Conservation (phyloP, 768 basidiomycete species). For the Amanita muscaria region DNA sequence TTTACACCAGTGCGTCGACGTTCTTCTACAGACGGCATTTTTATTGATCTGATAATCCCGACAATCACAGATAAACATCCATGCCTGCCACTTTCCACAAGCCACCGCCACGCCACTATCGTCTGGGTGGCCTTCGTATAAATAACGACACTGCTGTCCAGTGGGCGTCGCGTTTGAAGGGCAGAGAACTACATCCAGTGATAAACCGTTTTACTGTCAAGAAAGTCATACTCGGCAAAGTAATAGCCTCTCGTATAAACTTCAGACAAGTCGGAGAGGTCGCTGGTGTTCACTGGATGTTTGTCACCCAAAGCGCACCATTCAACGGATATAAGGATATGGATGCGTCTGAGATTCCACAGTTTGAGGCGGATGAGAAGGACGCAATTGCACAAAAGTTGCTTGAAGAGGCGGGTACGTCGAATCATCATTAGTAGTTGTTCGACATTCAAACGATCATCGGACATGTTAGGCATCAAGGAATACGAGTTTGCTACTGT, state of each 20-base stretch:
- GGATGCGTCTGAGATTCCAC: slow-evolving; percentile 7
- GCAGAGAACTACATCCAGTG: slow-evolving; percentile 1
- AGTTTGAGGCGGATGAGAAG: slow-evolving; percentile 4
- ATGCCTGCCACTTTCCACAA: neutral
- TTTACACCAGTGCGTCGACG: too few relatives aligned
- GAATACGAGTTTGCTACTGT: neutral
- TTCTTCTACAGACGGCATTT: too few relatives aligned
- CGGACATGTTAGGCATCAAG: neutral
- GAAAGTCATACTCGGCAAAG: too few relatives aligned
- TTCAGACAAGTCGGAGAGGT: slow-evolving; percentile 5
- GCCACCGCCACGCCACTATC: neutral
- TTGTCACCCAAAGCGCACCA: slow-evolving; percentile 1
- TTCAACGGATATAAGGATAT: slow-evolving; percentile 8
- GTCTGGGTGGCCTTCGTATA: neutral
- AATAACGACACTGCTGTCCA: neutral
- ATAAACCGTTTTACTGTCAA: neutral
- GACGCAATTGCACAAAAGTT: slow-evolving; percentile 4
- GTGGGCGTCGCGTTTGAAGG: neutral
- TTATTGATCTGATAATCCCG: too few relatives aligned
- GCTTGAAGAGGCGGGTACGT: slow-evolving; percentile 8
- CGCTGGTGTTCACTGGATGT: slow-evolving; percentile 2
- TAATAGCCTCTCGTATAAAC: neutral
- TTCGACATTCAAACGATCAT: neutral
- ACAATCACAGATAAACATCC: too few relatives aligned
- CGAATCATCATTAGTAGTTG: neutral